phyloP scores from a whole-genome alignment of 2,329 filamentous ascomycete species.

The Aureobasidium sp. region DNA sequence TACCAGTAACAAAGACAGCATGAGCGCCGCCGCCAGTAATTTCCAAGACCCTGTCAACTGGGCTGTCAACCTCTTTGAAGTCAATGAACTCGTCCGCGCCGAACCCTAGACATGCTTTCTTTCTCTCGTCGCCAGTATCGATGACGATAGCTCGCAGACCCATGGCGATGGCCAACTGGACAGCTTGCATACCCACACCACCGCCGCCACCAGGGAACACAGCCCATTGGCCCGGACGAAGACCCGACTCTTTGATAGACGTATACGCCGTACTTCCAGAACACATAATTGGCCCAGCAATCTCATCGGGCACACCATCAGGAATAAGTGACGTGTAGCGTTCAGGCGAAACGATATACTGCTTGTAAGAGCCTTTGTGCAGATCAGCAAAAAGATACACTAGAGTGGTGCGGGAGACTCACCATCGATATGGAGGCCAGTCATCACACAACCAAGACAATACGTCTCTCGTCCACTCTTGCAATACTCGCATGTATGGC shows the following conservation, averaged over 20 bases:
- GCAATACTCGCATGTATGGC: slow-evolving; percentile 46
- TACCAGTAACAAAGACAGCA: slow-evolving; percentile 32
- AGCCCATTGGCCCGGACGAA: slow-evolving; percentile 48
- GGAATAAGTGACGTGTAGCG: slow-evolving; percentile 50
- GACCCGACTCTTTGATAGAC: slow-evolving; percentile 45
- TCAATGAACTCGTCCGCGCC: slow-evolving; percentile 53
- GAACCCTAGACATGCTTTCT: slow-evolving; percentile 40
- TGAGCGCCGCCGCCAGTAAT: slow-evolving; percentile 44
- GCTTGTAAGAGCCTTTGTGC: slow-evolving; percentile 46
- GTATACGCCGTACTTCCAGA: slow-evolving; percentile 52
- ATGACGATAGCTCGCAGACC: slow-evolving; percentile 51
- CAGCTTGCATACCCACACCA: slow-evolving; percentile 53
- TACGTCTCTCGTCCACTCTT: slow-evolving; percentile 49
- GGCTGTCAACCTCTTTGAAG: slow-evolving; percentile 38
- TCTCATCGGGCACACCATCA: slow-evolving; percentile 47
- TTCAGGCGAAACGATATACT: slow-evolving; percentile 52
- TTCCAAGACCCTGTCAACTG: slow-evolving; percentile 39
- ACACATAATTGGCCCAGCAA: slow-evolving; percentile 58
- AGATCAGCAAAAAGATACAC: neutral
- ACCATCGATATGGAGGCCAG: slow-evolving; percentile 37
- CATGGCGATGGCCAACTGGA: slow-evolving; percentile 50
- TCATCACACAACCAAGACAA: slow-evolving; percentile 41
- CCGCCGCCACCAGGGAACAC: slow-evolving; percentile 51
- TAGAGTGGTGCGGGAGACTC: neutral
- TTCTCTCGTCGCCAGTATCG: slow-evolving; percentile 45